phyloP scores from a whole-genome alignment of 2,329 filamentous ascomycete genomes.

The Aspergillus ruber region DNA sequence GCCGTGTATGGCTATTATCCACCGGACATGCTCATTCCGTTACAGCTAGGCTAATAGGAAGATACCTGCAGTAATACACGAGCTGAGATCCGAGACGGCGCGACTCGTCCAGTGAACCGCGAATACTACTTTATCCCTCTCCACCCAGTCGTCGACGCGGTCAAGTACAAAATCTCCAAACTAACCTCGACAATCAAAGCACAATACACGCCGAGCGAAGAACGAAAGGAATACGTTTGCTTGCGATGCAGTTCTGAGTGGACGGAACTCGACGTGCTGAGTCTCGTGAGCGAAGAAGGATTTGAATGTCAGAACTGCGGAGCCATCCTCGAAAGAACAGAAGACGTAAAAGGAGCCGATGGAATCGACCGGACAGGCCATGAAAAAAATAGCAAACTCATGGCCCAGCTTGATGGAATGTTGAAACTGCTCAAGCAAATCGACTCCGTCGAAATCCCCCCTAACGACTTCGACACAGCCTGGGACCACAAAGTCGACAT shows the following conservation, averaged over 20 bases:
- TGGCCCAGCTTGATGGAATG: conserved; percentile 43
- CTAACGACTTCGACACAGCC: conserved; percentile 44
- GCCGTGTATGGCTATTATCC: conserved; percentile 55
- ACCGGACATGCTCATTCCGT: neutral
- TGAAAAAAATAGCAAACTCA: conserved; percentile 45
- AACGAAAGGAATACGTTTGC: conserved; percentile 91
- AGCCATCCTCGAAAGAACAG: conserved; percentile 38
- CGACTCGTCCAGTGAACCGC: conserved; percentile 72
- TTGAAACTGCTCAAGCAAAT: conserved; percentile 44
- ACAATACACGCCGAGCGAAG: conserved; percentile 68
- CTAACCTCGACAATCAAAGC: conserved; percentile 85
- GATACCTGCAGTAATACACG: conserved; percentile 55
- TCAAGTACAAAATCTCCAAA: conserved; percentile 87
- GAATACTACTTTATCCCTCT: conserved; percentile 98
- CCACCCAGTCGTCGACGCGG: conserved; percentile 86
- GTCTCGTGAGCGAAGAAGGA: conserved; percentile 59
- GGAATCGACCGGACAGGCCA: conserved; percentile 42
- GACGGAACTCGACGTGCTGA: conserved; percentile 83
- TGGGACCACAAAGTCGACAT: conserved; percentile 45
- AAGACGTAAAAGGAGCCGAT: conserved; percentile 38
- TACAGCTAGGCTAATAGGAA: conserved; percentile 9
- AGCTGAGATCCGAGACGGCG: conserved; percentile 71
- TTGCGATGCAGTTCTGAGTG: conserved; percentile 75
- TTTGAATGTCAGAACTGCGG: conserved; percentile 81
- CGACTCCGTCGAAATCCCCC: conserved; percentile 41